phyloP scores from a whole-genome alignment of 306 rosid species.

The Adenanthera pavonina region DNA sequence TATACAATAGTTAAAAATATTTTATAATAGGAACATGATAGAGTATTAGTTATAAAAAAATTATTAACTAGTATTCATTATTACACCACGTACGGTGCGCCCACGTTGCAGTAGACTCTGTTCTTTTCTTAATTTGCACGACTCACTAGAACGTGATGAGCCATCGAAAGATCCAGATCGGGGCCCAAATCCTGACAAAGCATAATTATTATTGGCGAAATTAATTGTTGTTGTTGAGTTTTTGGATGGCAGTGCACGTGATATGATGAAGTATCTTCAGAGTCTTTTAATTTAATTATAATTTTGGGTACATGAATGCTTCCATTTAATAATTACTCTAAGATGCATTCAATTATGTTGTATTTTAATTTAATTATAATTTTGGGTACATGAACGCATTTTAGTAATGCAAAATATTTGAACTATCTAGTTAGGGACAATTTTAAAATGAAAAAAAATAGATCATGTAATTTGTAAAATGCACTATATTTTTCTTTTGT shows the following conservation, averaged over 20 bases:
- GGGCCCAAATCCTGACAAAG: constrained; percentile 1
- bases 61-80: not conserved
- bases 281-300: not conserved
- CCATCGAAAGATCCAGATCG: constrained; percentile 5
- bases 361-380: no score
- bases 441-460: no score
- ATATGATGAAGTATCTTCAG: constrained; percentile 3
- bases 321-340: not conserved
- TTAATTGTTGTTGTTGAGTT: constrained; percentile 16
- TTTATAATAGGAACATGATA: no score
- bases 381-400: no score
- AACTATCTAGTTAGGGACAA: no score
- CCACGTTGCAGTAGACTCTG: not conserved
- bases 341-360: not conserved
- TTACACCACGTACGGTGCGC: not conserved
- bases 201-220: not conserved
- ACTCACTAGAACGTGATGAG: not conserved
- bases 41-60: no score
- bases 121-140: constrained; percentile 2
- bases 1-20: no score
- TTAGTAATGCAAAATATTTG: no score
- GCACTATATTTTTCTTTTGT: no score
- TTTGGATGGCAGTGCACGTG: constrained; percentile 36
- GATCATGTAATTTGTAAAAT: no score
- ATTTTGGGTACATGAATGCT: constrained; percentile 12